Evolutionary conservation across 2,329 filamentous ascomycete species (phyloP), one percentile per base, ranked within the genome.

Genomic region (Mollisia scopiformis): DNA sequence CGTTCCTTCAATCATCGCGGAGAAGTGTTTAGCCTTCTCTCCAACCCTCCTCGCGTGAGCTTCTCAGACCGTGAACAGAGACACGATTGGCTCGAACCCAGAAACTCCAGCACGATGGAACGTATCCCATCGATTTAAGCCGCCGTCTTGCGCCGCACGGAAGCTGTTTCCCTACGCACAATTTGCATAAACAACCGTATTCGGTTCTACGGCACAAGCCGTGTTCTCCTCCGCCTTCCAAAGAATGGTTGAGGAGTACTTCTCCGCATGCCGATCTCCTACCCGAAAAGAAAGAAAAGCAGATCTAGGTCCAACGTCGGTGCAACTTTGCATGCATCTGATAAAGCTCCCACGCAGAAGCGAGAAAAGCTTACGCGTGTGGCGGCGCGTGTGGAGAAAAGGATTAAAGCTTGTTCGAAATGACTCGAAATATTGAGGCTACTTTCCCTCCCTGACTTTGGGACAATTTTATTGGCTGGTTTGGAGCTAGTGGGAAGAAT

Each of bases 251-350:
- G 3, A 21, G n/a, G 11, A 16, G 25, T 25, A 6, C 19, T 8
- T 39, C 50, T 53, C 50, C 50, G 31, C 50, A 53, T 37, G 50
- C 31, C 30, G 50, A 53, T 53, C 50, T 39, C 7, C 5, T 25
- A 25, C 50, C 50, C 35, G 50, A 39, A 47, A 14, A 21, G 21
- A 6, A 27, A 3, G 13, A n/a, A n/a, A n/a, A n/a, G n/a, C n/a
- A 47, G 25, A 13, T 25, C 41, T 6, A 47, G 43, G 43, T 27
- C 14, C 23, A 25, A 25, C 14, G 43, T 47, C 43, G 43, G 43
- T 47, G 7, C 8, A 27, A 27, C 14, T 27, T 19, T 11, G n/a
- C 39, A 43, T 21, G 13, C 10, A 28, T 47, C 43, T 47, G 43
- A 47, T 28, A 47, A n/a, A 16, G 23, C 14, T 25, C n/a, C 10